Conservation (phyloP, 1,284 basidiomycete genomes). For the Malassezia dermatis region DNA sequence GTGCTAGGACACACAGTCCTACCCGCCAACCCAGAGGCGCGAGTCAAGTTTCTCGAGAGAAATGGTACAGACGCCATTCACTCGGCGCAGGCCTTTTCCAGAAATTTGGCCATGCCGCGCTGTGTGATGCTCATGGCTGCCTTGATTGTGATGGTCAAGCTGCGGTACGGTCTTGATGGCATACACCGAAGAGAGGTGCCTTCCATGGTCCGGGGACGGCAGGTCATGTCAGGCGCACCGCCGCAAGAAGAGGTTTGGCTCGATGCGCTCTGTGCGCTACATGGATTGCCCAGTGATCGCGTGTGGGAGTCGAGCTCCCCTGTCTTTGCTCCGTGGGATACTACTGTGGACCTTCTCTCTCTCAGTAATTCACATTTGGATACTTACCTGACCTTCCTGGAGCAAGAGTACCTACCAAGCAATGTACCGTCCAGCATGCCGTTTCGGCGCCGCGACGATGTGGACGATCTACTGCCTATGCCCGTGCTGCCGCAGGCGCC, state of each 20-base stretch:
- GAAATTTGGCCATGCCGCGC: conserved; percentile 57
- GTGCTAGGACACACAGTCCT: not conserved
- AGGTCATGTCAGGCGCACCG: conserved; percentile 50
- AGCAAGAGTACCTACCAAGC: conserved; percentile 2
- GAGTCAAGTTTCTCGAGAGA: not conserved
- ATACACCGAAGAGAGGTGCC: conserved; percentile 17
- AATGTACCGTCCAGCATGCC: conserved; percentile 8
- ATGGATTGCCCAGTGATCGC: not conserved
- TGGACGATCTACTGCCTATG: conserved; percentile 7
- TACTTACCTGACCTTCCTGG: conserved; percentile 13
- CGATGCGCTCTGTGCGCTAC: not conserved
- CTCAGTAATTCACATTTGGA: conserved; percentile 6
- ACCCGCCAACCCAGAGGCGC: not conserved
- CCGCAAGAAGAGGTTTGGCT: conserved; percentile 2
- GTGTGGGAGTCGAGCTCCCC: not conserved
- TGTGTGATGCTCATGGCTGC: conserved; percentile 62
- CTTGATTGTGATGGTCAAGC: conserved; percentile 31
- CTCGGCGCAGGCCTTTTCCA: conserved; percentile 11
- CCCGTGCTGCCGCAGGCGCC: not conserved
- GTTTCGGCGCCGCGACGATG: not conserved
- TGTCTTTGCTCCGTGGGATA: conserved; percentile 13
- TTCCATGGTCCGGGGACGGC: conserved; percentile 13
- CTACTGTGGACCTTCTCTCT: conserved; percentile 6
- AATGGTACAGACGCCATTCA: not conserved
- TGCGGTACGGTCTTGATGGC: conserved; percentile 41